A percentile compares a stretch with the other conserved stretches of the same genome.
These are phyloP conservation scores for Conidiobolus incongruus DNA, from an alignment of 371 early-diverging fungal species.

Conservation along the genomic window DNA sequence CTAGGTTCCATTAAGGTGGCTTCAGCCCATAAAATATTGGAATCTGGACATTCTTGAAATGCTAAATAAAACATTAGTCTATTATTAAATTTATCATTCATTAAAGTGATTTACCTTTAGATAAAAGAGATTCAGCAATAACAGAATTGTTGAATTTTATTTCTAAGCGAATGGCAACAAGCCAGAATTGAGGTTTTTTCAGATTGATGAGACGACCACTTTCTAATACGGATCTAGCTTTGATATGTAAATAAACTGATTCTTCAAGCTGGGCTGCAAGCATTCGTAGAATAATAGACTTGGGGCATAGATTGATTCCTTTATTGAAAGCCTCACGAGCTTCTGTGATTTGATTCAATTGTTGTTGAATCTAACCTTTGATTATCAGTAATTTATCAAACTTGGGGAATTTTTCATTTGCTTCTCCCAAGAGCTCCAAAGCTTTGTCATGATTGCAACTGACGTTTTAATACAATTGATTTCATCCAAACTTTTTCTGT, in stretches of 20 bases:
- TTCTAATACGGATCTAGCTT: conserved; percentile 71
- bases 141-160: conserved; percentile 34
- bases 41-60: conserved; percentile 73
- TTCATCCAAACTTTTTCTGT: conserved; percentile 85
- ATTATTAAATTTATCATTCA: neutral
- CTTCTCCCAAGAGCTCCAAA: conserved; percentile 40
- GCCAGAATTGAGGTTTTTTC: conserved; percentile 60
- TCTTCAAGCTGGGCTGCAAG: conserved; percentile 57
- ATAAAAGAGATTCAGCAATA: conserved; percentile 54
- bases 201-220: conserved; percentile 68
- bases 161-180: conserved; percentile 72
- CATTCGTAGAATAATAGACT: conserved; percentile 61
- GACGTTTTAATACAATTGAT: conserved; percentile 65
- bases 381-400: conserved; percentile 89
- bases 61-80: conserved; percentile 20
- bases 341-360: conserved; percentile 19
- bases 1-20: conserved; percentile 71
- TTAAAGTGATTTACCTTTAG: conserved; percentile 19
- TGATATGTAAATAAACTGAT: conserved; percentile 37
- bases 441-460: conserved; percentile 43
- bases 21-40: conserved; percentile 75
- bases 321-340: conserved; percentile 55
- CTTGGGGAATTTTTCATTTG: conserved; percentile 36
- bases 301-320: conserved; percentile 60
- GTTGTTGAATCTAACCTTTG: conserved; percentile 53